A percentile compares a stretch with the other conserved stretches of the same genome.
Evolutionary conservation across 768 basidiomycete species (phyloP).

Genomic region (Tylopilus intermedius): DNA sequence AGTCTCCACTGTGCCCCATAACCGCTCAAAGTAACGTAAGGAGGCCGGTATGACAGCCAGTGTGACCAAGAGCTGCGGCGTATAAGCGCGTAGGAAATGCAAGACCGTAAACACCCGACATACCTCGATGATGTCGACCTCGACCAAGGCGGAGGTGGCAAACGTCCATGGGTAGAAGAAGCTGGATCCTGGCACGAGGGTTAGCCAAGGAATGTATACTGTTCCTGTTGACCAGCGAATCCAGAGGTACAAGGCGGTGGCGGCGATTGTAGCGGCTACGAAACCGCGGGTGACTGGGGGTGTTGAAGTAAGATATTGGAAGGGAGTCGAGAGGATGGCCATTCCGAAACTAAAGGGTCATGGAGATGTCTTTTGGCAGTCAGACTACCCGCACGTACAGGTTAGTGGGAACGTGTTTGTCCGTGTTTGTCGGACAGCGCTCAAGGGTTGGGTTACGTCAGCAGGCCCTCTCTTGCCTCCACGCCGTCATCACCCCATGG

Average conservation of each 20-base stretch:
- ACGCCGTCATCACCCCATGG: constrained; percentile 36
- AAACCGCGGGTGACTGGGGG: constrained; percentile 78
- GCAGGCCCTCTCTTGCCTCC: constrained; percentile 14
- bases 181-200: constrained; percentile 75
- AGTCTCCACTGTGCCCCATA: constrained; percentile 89
- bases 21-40: constrained; percentile 84
- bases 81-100: constrained; percentile 3
- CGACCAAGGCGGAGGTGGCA: constrained; percentile 83
- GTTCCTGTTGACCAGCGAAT: constrained; percentile 50
- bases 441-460: constrained; percentile 28
- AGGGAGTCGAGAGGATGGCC: constrained; percentile 72
- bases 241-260: constrained; percentile 60
- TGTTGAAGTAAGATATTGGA: constrained; percentile 63
- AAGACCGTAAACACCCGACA: constrained; percentile 25
- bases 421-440: constrained; percentile 16
- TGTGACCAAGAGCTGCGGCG: constrained; percentile 65
- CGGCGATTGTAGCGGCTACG: constrained; percentile 54
- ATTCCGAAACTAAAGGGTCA: constrained; percentile 34
- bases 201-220: constrained; percentile 59
- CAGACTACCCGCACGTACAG: no score
- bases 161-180: constrained; percentile 92
- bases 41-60: constrained; percentile 76
- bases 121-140: constrained; percentile 80
- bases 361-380: constrained; percentile 6
- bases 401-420: constrained; percentile 16